A percentile compares a stretch with the other conserved stretches of the same genome.
These are phyloP conservation scores for Saturnispora galanensis DNA, from an alignment of 805 yeast species.

Conservation along the genomic window DNA sequence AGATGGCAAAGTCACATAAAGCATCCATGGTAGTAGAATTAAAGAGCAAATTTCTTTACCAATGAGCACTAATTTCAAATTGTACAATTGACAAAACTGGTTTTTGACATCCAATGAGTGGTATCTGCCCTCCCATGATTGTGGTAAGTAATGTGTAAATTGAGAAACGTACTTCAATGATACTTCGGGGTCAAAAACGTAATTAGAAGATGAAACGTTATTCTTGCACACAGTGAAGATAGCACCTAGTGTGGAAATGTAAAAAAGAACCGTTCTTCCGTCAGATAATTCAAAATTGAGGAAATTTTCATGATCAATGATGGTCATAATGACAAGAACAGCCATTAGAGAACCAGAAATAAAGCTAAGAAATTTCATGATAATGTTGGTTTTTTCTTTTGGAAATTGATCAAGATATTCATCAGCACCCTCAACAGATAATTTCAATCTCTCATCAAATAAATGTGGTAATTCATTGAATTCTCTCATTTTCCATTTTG, in stretches of 20 bases:
- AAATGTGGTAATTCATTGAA: conserved; percentile 88
- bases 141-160: conserved; percentile 85
- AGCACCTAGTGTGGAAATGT: conserved; percentile 82
- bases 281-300: conserved; percentile 80
- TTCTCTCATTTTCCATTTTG: conserved; percentile 92
- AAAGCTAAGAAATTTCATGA: conserved; percentile 56
- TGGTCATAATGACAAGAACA: conserved; percentile 64
- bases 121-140: conserved; percentile 73
- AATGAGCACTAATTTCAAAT: conserved; percentile 60
- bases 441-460: conserved; percentile 66
- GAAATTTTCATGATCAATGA: conserved; percentile 84
- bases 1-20: conserved; percentile 74
- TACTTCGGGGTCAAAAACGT: conserved; percentile 87
- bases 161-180: conserved; percentile 71
- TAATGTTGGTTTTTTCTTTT: conserved; percentile 51
- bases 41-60: conserved; percentile 74
- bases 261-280: conserved; percentile 75
- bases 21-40: conserved; percentile 76
- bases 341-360: conserved; percentile 86
- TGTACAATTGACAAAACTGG: conserved; percentile 73
- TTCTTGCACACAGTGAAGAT: conserved; percentile 76
- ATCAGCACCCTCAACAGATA: conserved; percentile 72
- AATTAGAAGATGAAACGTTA: conserved; percentile 47
- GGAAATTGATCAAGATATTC: conserved; percentile 89
- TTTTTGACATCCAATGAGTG: conserved; percentile 78